Percentiles rank a stretch among this genome's conserved stretches.
These are phyloP conservation scores for Gossypium turneri DNA, from an alignment of 345 rosid genomes.

Conservation along the genomic window DNA sequence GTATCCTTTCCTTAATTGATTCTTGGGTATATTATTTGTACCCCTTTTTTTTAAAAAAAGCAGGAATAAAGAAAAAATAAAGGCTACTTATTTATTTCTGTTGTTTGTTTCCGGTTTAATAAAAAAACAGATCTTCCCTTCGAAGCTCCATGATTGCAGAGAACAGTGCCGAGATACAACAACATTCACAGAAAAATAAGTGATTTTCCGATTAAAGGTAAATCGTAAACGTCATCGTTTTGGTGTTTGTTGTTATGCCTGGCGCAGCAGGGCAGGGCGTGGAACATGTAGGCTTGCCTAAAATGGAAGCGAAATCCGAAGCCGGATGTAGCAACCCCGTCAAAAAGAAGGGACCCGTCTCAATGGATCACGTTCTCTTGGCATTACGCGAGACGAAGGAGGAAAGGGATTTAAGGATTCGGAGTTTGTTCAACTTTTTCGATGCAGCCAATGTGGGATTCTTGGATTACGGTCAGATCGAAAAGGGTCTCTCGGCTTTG, in stretches of 20 bases:
- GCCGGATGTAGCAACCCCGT: slow-evolving; percentile 36
- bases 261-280: slow-evolving; percentile 38
- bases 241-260: slow-evolving; percentile 15
- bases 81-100: not conserved
- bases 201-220: not conserved
- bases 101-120: not conserved
- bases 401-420: slow-evolving; percentile 65
- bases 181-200: not conserved
- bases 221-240: not conserved
- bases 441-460: slow-evolving; percentile 59
- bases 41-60: not conserved
- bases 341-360: slow-evolving; percentile 42
- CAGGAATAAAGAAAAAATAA: too few relatives aligned
- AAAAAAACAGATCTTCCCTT: not conserved
- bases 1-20: not conserved
- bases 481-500: slow-evolving; percentile 69
- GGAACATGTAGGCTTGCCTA: slow-evolving; percentile 44
- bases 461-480: slow-evolving; percentile 77
- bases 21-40: not conserved
- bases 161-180: not conserved
- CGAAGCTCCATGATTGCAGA: not conserved
- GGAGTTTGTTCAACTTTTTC: slow-evolving; percentile 65
- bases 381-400: slow-evolving; percentile 80
- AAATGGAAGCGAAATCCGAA: slow-evolving; percentile 39
- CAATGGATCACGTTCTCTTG: slow-evolving; percentile 74